Evolutionary conservation across 225 moss, liverwort and hornwort genomes (phyloP), one percentile per base, ranked within the genome.

Genomic region (Marchantia paleacea): DNA sequence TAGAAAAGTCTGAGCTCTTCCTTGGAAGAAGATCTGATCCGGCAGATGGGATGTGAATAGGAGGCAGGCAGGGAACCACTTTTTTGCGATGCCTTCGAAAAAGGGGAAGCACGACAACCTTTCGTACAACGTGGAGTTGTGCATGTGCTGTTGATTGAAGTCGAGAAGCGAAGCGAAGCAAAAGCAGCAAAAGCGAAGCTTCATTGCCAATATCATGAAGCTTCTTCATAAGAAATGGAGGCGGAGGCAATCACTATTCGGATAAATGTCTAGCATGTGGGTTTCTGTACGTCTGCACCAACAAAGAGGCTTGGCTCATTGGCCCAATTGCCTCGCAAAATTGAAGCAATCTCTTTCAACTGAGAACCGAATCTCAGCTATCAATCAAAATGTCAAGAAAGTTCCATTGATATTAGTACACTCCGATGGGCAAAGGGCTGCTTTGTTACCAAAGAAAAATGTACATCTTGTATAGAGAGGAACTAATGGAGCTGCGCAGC

Each of bases 391-490:
- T 74, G 53, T 24, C 24, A 60, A 47, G 31, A 53, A 63, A 52
- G 63, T 60, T 55, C 75, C 77, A 62, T 77, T 77, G 61, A 60
- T 57, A 63, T 31, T 77, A 77, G 77, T 77, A 61, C 39, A 39
- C 47, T 60, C 58, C 39, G 31, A 77, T 77, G 58, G 77, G 62
- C 63, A 50, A 74, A 74, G 74, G 52, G 54, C 74, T 54, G 71
- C 28, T 74, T 63, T 60, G 77, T 77, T 61, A 63, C 28, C 22
- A 39, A 77, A 77, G 62, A 77, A 77, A 77, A 74, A 74, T 77
- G 77, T 77, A 77, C 47, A 77, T 77, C 39, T 63, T 77, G 77
- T 77, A 77, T 77, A 77, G 77, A 77, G 77, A 61, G 77, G 77
- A 77, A 63, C 77, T 77, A 77, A 77, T 77, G 58, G 63, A 60